Evolutionary conservation across 495 filamentous ascomycete species (phyloP), one percentile per base, ranked within the genome.

Genomic region (Penicillium steckii): DNA sequence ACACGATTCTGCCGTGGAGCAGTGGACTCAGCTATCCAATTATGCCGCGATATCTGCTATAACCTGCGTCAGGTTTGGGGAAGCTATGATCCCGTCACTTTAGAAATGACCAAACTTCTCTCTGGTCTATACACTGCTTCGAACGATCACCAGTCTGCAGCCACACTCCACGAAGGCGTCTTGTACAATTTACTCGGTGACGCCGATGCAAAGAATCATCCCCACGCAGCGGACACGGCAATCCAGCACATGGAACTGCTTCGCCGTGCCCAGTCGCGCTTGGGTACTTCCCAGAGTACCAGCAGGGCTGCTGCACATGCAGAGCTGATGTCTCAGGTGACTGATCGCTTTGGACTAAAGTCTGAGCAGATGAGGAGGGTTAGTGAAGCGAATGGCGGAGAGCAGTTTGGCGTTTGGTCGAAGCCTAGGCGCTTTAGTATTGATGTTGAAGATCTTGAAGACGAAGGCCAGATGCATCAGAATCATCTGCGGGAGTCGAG

Each of bases 21-120:
- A 13, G 59, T 70, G 46, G 66, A 65, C 9, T 66, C 66, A 3
- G 79, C 82, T 18, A 79, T 81, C 50, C 73, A 76, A 17, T 71
- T 86, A 0, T 78, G 77, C 60, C 78, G 82, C 44, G 78, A 77
- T 56, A 81, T 86, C 54, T 81, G 78, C 64, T 85, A 86, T 68
- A 86, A 86, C 48, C 69, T 86, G 44, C 80, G 80, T 6, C 78
- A 81, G 35, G 76, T 78, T 5, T 81, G 77, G 58, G 81, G 81
- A 15, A 73, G 74, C 21, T 71, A 79, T 4, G 79, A 86, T 55
- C 64, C 64, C 4, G 73, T 80, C 17, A 77, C 82, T 0, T 65
- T 85, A 19, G 72, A 79, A 8, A 80, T 84, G 74, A 75, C 71
- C 24, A 71, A 78, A 51, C 73, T 85, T 33, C 75, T 86, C 0